phyloP scores from a whole-genome alignment of 208 protist genomes.

The Porcisia hertigi region DNA sequence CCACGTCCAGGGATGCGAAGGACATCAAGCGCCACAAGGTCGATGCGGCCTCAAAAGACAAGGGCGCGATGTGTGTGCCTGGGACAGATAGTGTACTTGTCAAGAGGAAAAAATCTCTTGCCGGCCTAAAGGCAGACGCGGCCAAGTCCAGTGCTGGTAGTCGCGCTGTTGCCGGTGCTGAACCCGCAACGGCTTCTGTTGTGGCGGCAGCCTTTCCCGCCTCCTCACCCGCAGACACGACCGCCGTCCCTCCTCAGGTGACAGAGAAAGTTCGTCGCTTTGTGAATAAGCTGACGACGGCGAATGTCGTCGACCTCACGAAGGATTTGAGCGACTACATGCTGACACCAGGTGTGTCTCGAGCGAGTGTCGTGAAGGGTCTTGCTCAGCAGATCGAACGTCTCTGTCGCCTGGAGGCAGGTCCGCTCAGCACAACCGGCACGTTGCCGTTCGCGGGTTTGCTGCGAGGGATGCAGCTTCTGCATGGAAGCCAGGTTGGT shows the following conservation, averaged over 20 bases:
- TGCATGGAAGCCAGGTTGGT: conserved; percentile 71
- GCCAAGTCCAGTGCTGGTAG: not conserved
- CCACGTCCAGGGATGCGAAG: conserved; percentile 4
- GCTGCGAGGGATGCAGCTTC: conserved; percentile 72
- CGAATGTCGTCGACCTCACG: conserved; percentile 76
- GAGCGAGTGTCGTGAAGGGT: conserved; percentile 54
- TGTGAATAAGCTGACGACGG: conserved; percentile 79
- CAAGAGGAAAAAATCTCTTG: not conserved
- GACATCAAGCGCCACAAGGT: conserved; percentile 16
- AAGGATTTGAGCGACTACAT: conserved; percentile 56
- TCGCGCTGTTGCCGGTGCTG: not conserved
- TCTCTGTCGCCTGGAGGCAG: conserved; percentile 59
- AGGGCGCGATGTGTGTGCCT: not conserved
- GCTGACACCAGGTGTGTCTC: conserved; percentile 39
- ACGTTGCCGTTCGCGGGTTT: conserved; percentile 77
- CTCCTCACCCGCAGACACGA: conserved; percentile 4
- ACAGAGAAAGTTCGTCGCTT: conserved; percentile 47
- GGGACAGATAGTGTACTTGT: not conserved
- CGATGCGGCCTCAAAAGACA: not conserved
- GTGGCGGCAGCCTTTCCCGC: not conserved
- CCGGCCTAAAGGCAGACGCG: not conserved
- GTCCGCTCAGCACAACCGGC: conserved; percentile 51
- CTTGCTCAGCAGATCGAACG: conserved; percentile 57
- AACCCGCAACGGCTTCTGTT: not conserved
- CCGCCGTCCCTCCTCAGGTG: conserved; percentile 31